Conservation (phyloP, 1,284 basidiomycete genomes). For the Peniophora sp. region DNA sequence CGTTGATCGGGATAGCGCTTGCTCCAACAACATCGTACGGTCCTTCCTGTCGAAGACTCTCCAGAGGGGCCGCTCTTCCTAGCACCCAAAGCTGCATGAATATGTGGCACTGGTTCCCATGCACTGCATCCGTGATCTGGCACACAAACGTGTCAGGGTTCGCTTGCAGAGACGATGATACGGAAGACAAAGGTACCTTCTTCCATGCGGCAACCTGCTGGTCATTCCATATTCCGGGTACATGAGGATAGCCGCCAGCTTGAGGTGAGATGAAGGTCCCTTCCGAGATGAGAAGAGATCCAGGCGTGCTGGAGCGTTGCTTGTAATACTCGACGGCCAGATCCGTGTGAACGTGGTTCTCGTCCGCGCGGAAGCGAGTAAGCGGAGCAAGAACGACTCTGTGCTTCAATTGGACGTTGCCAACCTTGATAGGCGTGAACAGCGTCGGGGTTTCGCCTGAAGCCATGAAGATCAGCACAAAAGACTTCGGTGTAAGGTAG, state of each 20-base stretch:
- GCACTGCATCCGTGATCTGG: conserved; percentile 21
- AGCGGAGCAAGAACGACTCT: conserved; percentile 41
- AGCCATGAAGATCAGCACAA: background rate
- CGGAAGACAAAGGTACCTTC: conserved; percentile 20
- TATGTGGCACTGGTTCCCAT: conserved; percentile 29
- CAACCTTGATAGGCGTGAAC: conserved; percentile 37
- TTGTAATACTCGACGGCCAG: conserved; percentile 36
- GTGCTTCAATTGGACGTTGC: conserved; percentile 29
- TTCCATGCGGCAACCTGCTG: conserved; percentile 42
- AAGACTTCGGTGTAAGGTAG: too few species aligned
- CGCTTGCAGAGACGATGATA: background rate
- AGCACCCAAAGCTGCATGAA: conserved; percentile 39
- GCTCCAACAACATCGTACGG: conserved; percentile 28
- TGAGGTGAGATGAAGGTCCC: conserved; percentile 32
- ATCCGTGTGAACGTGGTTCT: conserved; percentile 20
- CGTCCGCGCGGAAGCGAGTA: conserved; percentile 30
- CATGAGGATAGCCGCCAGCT: conserved; percentile 27
- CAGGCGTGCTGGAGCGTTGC: conserved; percentile 33
- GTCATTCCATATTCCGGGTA: conserved; percentile 36
- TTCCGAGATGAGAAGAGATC: conserved; percentile 42
- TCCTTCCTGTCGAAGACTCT: conserved; percentile 18
- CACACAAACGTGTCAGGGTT: background rate
- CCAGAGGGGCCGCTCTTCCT: conserved; percentile 23
- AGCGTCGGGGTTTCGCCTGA: conserved; percentile 17
- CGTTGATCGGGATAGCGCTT: conserved; percentile 32